Evolutionary conservation across 2,329 filamentous ascomycete genomes (phyloP).

Genomic region (Ceratocystis ficicola): DNA sequence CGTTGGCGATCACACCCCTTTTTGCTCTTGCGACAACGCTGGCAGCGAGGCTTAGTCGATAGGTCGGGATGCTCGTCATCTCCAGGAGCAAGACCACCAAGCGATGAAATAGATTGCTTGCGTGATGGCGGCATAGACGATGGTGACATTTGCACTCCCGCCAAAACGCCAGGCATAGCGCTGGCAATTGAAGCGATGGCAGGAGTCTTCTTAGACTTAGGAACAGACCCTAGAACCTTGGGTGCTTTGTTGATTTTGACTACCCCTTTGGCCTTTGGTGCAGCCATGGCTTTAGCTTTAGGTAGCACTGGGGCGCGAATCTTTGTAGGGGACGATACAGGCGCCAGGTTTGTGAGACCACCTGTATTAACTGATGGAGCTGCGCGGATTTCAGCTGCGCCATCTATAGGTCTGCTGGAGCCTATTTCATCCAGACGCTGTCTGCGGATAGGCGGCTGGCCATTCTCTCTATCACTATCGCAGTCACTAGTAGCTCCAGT

Average conservation of each 20-base stretch:
- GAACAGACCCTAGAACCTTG: conserved; percentile 34
- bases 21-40: conserved; percentile 98
- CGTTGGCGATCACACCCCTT: conserved; percentile 96
- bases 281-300: conserved; percentile 29
- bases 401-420: conserved; percentile 33
- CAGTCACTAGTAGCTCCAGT: conserved; percentile 72
- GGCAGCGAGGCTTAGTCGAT: conserved; percentile 91
- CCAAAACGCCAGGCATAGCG: conserved; percentile 27
- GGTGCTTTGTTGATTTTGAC: conserved; percentile 38
- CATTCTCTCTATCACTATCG: conserved; percentile 53
- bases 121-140: conserved; percentile 59
- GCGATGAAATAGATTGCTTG: conserved; percentile 61
- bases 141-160: conserved; percentile 40
- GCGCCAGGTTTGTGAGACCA: neutral
- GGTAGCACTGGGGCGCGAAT: conserved; percentile 23
- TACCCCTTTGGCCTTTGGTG: conserved; percentile 29
- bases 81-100: conserved; percentile 40
- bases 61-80: conserved; percentile 84
- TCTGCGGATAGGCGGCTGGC: conserved; percentile 42
- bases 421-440: conserved; percentile 42
- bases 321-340: conserved; percentile 19
- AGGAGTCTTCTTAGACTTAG: conserved; percentile 42
- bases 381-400: neutral
- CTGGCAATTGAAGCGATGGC: conserved; percentile 27
- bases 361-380: conserved; percentile 13